Evolutionary conservation across 192 early-diverging fungal genomes (phyloP).

Genomic region (Rhizoclosmatium sp.): DNA sequence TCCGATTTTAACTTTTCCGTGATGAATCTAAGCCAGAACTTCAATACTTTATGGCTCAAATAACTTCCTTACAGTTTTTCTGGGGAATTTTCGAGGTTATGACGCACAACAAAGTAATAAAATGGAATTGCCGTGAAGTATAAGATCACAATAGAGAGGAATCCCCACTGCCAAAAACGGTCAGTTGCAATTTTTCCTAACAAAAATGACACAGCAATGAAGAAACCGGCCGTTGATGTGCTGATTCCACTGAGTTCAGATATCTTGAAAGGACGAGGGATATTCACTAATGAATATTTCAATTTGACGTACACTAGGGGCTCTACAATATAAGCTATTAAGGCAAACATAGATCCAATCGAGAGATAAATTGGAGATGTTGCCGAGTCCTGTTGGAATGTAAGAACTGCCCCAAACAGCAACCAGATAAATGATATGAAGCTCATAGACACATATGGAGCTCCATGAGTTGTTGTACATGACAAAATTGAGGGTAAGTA

Average conservation of each 20-base stretch:
- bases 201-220: not conserved
- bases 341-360: slow-evolving; percentile 23
- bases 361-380: slow-evolving; percentile 4
- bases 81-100: slow-evolving; percentile 11
- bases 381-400: not conserved
- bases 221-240: not conserved
- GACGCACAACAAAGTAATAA: slow-evolving; percentile 11
- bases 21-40: not conserved
- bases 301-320: slow-evolving; percentile 24
- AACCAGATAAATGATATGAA: slow-evolving; percentile 1
- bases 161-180: not conserved
- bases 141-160: slow-evolving; percentile 1
- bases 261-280: slow-evolving; percentile 16
- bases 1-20: not conserved
- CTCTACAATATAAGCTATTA: slow-evolving; percentile 22
- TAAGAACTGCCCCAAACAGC: not conserved
- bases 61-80: slow-evolving; percentile 25
- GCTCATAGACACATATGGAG: not conserved
- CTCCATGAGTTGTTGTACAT: not conserved
- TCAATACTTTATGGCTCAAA: not conserved
- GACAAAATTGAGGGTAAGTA: slow-evolving; percentile 14
- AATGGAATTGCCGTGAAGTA: not conserved
- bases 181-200: not conserved
- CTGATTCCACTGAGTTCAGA: not conserved
- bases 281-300: not conserved